A percentile compares a stretch with the other conserved stretches of the same genome.
Evolutionary conservation across 306 rosid species (phyloP).

Genomic region (Trifolium repens): DNA sequence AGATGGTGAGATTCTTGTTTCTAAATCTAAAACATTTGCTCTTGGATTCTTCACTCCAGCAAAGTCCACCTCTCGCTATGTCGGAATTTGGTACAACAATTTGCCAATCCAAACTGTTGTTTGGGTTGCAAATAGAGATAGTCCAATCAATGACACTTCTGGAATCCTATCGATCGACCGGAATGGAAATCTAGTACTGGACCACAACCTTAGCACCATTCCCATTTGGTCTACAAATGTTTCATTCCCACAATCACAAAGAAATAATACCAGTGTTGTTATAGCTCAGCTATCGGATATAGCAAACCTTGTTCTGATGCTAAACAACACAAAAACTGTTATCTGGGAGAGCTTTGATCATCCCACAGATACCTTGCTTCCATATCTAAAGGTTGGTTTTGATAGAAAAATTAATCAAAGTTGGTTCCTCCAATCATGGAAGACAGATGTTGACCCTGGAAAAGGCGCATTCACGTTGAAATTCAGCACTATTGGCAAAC

Average conservation of each 20-base stretch:
- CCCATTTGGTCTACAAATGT: conserved; percentile 43
- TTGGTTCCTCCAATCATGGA: conserved; percentile 47
- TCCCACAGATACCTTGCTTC: conserved; percentile 41
- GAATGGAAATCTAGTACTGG: conserved; percentile 40
- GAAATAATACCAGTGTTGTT: not conserved
- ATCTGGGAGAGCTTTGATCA: conserved; percentile 51
- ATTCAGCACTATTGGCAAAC: conserved; percentile 41
- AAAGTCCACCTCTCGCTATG: conserved; percentile 46
- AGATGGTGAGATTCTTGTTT: conserved; percentile 42
- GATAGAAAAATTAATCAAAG: conserved; percentile 27
- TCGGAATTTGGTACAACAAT: conserved; percentile 62
- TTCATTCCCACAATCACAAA: conserved; percentile 7
- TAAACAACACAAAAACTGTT: not conserved
- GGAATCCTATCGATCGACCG: conserved; percentile 46
- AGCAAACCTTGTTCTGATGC: conserved; percentile 43
- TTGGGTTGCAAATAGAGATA: conserved; percentile 62
- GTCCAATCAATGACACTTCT: conserved; percentile 45
- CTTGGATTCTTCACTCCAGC: conserved; percentile 66
- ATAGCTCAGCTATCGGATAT: conserved; percentile 40
- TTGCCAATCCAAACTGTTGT: conserved; percentile 42
- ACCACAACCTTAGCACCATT: conserved; percentile 7
- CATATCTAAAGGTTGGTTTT: conserved; percentile 33
- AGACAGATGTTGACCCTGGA: conserved; percentile 54
- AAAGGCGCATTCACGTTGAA: conserved; percentile 29
- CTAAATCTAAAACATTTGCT: conserved; percentile 39